Evolutionary conservation across 2,329 filamentous ascomycete species (phyloP), one percentile per base, ranked within the genome.

Genomic region (Sporothrix mexicana): DNA sequence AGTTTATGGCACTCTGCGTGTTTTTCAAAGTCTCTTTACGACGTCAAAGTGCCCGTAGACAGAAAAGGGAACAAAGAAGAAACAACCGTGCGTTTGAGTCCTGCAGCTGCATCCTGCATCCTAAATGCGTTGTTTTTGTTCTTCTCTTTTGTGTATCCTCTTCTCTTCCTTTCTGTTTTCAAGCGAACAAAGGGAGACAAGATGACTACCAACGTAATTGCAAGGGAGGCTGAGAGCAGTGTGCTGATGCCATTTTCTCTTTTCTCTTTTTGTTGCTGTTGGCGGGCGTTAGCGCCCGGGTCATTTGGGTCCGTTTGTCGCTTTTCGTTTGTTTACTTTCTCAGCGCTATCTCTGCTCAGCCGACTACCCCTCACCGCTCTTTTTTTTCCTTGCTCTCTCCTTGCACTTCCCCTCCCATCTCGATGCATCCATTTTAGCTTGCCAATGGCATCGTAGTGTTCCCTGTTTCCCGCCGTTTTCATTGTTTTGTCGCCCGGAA

Each of bases 291-390:
- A 45, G 30, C 45, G 45, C 15, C 45, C 30, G 30, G 43, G 43
- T 49, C 45, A 17, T 66, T 49, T 12, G 62, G n/a, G 13, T 1
- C 12, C 17, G 30, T 36, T 47, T 17, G 23, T 64, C 15, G 25
- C 9, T 49, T 15, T 23, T 66, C 3, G 20, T 62, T 71, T 71
- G 69, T 71, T 71, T 62, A 66, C 69, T 71, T 64, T 30, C 20
- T 25, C 30, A 36, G 23, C 64, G n/a, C 64, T 20, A 6, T 64
- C n/a, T 68, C 20, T 41, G 25, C 64, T 55, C 47, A 15, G 30
- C 49, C 30, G 30, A 43, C 70, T 49, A 36, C 68, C 41, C 68
- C 41, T 70, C 68, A 70, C 68, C 68, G 53, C 68, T 59, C 41
- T 59, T 69, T 69, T 45, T 45, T n/a, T n/a, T n/a, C n/a, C n/a